phyloP scores from a whole-genome alignment of 1,139 yeast genomes.

The Casaregolazyma lundiana region DNA sequence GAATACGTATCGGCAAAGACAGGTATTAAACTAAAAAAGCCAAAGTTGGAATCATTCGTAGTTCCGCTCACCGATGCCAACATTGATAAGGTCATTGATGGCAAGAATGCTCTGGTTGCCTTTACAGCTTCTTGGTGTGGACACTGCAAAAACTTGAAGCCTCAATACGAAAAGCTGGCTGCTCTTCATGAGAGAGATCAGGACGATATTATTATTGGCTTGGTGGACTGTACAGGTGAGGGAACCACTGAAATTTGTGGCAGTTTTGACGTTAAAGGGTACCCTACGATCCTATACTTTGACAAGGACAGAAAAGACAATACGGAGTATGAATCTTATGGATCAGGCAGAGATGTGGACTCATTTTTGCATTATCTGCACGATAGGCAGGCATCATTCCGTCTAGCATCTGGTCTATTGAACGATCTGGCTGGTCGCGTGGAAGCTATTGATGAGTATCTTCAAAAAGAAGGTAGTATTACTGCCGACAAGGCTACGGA shows the following conservation, averaged over 20 bases:
- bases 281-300: constrained; percentile 54
- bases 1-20: constrained; percentile 45
- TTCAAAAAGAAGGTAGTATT: constrained; percentile 15
- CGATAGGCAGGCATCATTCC: constrained; percentile 45
- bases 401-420: constrained; percentile 53
- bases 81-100: constrained; percentile 25
- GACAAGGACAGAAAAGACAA: constrained; percentile 17
- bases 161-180: constrained; percentile 58
- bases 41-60: constrained; percentile 23
- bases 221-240: constrained; percentile 44
- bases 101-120: constrained; percentile 32
- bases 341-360: constrained; percentile 42
- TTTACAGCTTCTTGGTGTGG: constrained; percentile 80
- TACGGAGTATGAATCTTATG: constrained; percentile 34
- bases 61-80: constrained; percentile 38
- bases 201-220: constrained; percentile 46
- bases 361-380: constrained; percentile 50
- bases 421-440: constrained; percentile 53
- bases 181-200: constrained; percentile 42
- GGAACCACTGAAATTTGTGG: constrained; percentile 41
- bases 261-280: constrained; percentile 42
- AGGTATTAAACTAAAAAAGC: constrained; percentile 36
- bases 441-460: constrained; percentile 38
- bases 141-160: constrained; percentile 66
- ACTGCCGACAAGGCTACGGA: constrained; percentile 22